Evolutionary conservation across 2,329 filamentous ascomycete genomes (phyloP), one percentile per base, ranked within the genome.

Genomic region (Epichloe scottii): DNA sequence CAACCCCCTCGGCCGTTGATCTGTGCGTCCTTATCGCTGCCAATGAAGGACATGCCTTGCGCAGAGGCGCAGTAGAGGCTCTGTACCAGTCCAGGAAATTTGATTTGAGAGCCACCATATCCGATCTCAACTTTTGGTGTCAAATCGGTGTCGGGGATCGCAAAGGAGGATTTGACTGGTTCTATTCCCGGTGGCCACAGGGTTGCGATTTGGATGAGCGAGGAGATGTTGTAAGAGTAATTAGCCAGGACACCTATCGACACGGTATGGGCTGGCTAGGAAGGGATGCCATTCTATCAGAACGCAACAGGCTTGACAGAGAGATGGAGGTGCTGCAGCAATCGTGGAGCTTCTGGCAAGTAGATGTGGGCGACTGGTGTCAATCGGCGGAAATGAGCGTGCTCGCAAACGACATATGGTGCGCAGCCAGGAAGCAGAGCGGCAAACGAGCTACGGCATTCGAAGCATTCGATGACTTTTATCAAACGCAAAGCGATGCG

Each of bases 111-210:
- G 88, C 84, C 21, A 83, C 85, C 2, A 80, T 98, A 46, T 82
- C 78, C 51, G 89, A 97, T 54, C 76, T 98, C 30, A 84, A 95
- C 63, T 93, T 94, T 63, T 98, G 91, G 91, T 98, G 94, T 64
- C 93, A 98, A 64, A 89, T 97, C 68, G 89, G 85, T 0, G 81
- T 98, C 10, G 94, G 93, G 5, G 93, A 95, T 63, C 75, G 81
- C n/a, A 86, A 86, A 58, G 86, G 87, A 19, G 91, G 93, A 0
- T 78, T 95, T 43, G 87, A 91, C 59, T 98, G 94, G 91, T 87
- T 95, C 59, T 82, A 85, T 58, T 80, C 84, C 46, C 77, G 84
- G 51, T 91, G 84, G 81, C 86, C 87, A 8, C 78, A 76, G 43
- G 86, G 86, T 0, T 74, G 74, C 23, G 86, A 91, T 60, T 61